Evolutionary conservation across 768 basidiomycete species (phyloP), one percentile per base, ranked within the genome.

Genomic region (Suillus fuscotomentosus): DNA sequence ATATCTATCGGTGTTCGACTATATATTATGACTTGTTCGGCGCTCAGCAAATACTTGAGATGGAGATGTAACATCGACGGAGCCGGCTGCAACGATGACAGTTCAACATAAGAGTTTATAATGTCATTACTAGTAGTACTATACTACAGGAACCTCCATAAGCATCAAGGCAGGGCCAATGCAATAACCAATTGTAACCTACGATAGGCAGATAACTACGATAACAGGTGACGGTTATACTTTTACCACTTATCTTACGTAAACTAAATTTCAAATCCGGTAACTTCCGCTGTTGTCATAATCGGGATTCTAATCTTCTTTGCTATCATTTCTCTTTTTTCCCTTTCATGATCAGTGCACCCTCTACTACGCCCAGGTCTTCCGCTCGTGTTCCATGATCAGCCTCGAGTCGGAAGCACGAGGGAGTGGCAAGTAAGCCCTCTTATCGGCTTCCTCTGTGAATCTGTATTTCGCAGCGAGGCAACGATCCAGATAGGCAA

Each of bases 401-500:
- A 14, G 43, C 63, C 34, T 65, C 65, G 65, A 66, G 65, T 50
- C 65, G 65, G 17, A 66, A 47, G 64, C 17, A 65, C 65, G 65
- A 65, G 65, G 65, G 63, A 54, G 60, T 14, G 61, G 41, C 51
- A 14, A 24, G 27, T 24, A 13, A 8, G 43, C 24, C 22, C 59
- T 64, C 64, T 34, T 65, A 63, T 65, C 61, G 62, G 51, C 64
- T 63, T 64, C 7, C 63, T 47, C 64, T 65, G 63, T 53, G 61
- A 42, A 41, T 34, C 5, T 4, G 9, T 10, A 27, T 34, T 42
- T 61, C 59, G 63, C 63, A 64, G 63, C 63, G 47, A 38, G 39
- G 51, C 61, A 42, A 7, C 3, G 51, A 45, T 42, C 34, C 39
- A 63, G 62, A 65, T 63, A 65, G 64, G 64, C 64, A 65, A 43